Conservation (phyloP, 352 stramenopile genomes). For the Pythium rishiriense region DNA sequence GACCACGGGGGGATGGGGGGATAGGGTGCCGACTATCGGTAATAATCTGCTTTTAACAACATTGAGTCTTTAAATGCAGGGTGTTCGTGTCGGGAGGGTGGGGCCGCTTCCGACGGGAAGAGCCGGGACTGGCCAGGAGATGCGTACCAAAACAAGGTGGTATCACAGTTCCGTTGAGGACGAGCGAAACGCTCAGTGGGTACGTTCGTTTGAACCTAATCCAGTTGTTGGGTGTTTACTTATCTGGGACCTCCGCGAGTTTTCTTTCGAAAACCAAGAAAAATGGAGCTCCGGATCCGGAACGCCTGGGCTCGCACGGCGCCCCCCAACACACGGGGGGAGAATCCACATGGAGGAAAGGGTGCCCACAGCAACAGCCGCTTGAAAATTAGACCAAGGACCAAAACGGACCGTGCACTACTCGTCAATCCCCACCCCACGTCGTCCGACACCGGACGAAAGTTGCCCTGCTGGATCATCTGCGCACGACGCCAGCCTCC, state of each 20-base stretch:
- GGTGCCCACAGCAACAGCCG: constrained; percentile 15
- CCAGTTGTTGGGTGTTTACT: constrained; percentile 4
- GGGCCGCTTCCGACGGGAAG: neutral
- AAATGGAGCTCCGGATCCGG: neutral
- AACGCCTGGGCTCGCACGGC: neutral
- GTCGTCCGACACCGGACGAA: neutral
- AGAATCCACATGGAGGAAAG: constrained; percentile 13
- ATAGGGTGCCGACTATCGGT: neutral
- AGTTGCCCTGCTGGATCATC: constrained; percentile 10
- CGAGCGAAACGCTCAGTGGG: neutral
- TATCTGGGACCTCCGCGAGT: constrained; percentile 3
- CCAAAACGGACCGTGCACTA: too few relatives aligned
- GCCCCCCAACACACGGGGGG: neutral
- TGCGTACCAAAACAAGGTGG: constrained; percentile 2
- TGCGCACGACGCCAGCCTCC: constrained; percentile 1
- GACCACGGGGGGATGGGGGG: neutral
- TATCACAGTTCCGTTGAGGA: neutral
- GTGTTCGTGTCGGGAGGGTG: neutral
- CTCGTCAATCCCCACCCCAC: neutral
- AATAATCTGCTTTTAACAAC: too few relatives aligned
- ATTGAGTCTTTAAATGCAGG: neutral
- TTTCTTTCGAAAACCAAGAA: constrained; percentile 19
- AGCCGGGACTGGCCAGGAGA: neutral
- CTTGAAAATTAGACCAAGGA: neutral
- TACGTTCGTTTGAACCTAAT: neutral